Conservation (phyloP, 768 basidiomycete genomes). For the Jaapia argillacea region DNA sequence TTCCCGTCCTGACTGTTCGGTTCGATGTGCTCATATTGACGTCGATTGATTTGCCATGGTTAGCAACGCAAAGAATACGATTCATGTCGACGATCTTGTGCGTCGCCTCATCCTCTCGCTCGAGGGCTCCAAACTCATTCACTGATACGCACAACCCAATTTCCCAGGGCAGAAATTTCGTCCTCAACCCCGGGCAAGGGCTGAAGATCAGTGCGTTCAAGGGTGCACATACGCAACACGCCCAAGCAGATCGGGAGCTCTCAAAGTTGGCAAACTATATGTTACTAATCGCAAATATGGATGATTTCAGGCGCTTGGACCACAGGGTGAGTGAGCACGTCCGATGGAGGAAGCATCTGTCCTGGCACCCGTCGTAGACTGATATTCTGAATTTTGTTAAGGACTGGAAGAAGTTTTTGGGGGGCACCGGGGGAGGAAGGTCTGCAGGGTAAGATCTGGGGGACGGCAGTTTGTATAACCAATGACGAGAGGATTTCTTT, state of each 20-base stretch:
- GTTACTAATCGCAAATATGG: slow-evolving; percentile 44
- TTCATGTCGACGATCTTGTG: slow-evolving; percentile 83
- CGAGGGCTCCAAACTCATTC: not conserved
- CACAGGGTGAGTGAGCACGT: slow-evolving; percentile 48
- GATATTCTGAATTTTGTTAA: slow-evolving; percentile 8
- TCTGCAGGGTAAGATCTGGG: too few species aligned
- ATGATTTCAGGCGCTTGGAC: slow-evolving; percentile 53
- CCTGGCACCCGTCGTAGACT: slow-evolving; percentile 1
- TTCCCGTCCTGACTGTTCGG: slow-evolving; percentile 10
- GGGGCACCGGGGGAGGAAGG: too few species aligned
- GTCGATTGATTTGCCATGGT: not conserved
- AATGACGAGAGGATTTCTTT: too few species aligned
- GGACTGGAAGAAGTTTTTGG: slow-evolving; percentile 28
- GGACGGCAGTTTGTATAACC: too few species aligned
- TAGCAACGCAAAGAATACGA: slow-evolving; percentile 62
- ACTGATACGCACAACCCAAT: too few species aligned
- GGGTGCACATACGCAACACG: slow-evolving; percentile 57
- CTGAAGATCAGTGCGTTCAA: slow-evolving; percentile 80
- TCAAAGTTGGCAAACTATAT: slow-evolving; percentile 56
- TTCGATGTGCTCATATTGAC: slow-evolving; percentile 1
- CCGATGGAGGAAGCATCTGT: not conserved
- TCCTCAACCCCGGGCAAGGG: slow-evolving; percentile 76
- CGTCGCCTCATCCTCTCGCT: slow-evolving; percentile 11
- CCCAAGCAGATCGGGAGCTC: slow-evolving; percentile 60
- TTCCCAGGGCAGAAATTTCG: slow-evolving; percentile 75